phyloP scores from a whole-genome alignment of 2,329 filamentous ascomycete species.

The Colletotrichum sp. region DNA sequence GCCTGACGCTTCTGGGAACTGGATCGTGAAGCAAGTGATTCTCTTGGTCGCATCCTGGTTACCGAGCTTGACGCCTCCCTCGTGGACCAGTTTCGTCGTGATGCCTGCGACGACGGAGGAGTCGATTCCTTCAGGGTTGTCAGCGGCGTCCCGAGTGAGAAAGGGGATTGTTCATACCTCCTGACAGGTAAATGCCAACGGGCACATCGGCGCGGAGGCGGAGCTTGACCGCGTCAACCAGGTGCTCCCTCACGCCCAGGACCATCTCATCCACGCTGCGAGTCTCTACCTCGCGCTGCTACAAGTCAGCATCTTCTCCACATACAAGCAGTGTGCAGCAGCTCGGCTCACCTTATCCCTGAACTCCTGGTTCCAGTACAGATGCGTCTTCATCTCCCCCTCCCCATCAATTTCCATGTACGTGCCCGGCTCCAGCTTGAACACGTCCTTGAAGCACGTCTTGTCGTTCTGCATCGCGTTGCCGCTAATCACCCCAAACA shows the following conservation, averaged over 20 bases:
- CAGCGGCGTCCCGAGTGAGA: background rate
- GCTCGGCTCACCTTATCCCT: slow-evolving; percentile 49
- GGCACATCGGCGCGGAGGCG: slow-evolving; percentile 63
- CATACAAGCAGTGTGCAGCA: too few species aligned
- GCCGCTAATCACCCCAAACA: slow-evolving; percentile 46
- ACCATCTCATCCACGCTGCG: slow-evolving; percentile 57
- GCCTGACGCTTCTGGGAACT: slow-evolving; percentile 53
- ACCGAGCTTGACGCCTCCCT: slow-evolving; percentile 51
- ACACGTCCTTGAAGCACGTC: slow-evolving; percentile 56
- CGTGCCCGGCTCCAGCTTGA: slow-evolving; percentile 47
- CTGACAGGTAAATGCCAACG: slow-evolving; percentile 60
- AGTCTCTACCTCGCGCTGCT: slow-evolving; percentile 38
- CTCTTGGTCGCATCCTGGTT: slow-evolving; percentile 35
- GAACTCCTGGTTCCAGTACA: slow-evolving; percentile 60
- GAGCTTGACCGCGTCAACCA: slow-evolving; percentile 57
- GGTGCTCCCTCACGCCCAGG: slow-evolving; percentile 48
- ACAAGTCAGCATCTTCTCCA: background rate
- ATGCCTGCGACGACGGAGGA: slow-evolving; percentile 63
- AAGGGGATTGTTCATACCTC: slow-evolving; percentile 50
- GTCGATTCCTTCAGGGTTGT: slow-evolving; percentile 61
- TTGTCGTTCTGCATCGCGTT: slow-evolving; percentile 46
- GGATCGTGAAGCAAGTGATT: slow-evolving; percentile 52
- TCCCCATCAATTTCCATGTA: slow-evolving; percentile 44
- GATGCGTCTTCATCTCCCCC: slow-evolving; percentile 37
- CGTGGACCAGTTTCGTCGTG: slow-evolving; percentile 53